Evolutionary conservation across 208 protist species (phyloP).

Genomic region (Crithidia bombi): DNA sequence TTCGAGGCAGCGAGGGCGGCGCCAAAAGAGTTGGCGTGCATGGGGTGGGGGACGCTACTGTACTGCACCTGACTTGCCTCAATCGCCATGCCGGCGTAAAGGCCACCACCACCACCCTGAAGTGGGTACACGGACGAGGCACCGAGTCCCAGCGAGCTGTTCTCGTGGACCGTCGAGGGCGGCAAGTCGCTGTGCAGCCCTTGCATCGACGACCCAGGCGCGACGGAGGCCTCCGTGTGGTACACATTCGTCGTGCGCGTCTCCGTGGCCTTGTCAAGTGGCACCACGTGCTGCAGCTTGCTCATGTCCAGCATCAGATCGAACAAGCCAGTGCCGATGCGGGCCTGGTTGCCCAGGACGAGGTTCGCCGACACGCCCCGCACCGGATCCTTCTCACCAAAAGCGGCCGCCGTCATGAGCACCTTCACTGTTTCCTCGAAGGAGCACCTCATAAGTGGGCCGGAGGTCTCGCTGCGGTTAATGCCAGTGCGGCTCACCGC

Average conservation of each 20-base stretch:
- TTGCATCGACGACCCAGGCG: constrained; percentile 26
- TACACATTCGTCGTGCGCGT: constrained; percentile 81
- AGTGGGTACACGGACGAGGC: constrained; percentile 26
- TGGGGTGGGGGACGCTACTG: constrained; percentile 36
- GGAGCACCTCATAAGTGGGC: constrained; percentile 98
- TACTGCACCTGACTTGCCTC: constrained; percentile 73
- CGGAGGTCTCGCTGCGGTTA: constrained; percentile 94
- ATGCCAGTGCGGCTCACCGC: constrained; percentile 97
- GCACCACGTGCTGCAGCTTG: constrained; percentile 84
- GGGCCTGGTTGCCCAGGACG: constrained; percentile 97
- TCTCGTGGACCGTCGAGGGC: constrained; percentile 77
- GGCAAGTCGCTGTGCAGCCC: constrained; percentile 45
- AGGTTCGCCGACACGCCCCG: constrained; percentile 98
- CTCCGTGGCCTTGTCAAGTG: constrained; percentile 80
- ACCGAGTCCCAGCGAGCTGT: constrained; percentile 50
- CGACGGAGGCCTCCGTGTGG: constrained; percentile 74
- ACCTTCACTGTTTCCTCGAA: constrained; percentile 99
- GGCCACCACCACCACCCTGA: constrained; percentile 6
- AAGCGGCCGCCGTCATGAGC: constrained; percentile 97
- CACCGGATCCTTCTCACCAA: constrained; percentile 96
- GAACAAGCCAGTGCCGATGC: constrained; percentile 97
- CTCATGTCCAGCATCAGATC: constrained; percentile 96
- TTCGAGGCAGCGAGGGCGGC: constrained; percentile 35
- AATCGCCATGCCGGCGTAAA: constrained; percentile 54
- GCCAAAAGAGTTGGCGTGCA: constrained; percentile 2